These are phyloP conservation scores for Talaromyces adpressus DNA, from an alignment of 495 filamentous ascomycete genomes.

Conservation along the genomic window DNA sequence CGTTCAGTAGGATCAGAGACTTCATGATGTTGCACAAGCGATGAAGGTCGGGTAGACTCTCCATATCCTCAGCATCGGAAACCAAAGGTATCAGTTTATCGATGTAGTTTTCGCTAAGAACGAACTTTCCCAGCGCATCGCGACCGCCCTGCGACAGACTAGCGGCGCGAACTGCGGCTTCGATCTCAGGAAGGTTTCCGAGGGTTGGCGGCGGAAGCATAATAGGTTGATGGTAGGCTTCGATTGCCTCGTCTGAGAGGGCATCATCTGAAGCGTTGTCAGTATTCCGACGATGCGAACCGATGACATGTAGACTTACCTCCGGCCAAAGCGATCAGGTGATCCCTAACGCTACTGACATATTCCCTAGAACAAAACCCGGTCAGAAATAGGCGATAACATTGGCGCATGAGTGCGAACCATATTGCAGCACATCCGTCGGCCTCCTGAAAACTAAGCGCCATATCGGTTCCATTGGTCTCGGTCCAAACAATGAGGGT, in stretches of 20 bases:
- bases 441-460: slow-evolving; percentile 94
- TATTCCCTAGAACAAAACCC: slow-evolving; percentile 64
- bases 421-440: slow-evolving; percentile 92
- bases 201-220: slow-evolving; percentile 72
- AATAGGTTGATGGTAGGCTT: slow-evolving; percentile 56
- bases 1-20: slow-evolving; percentile 86
- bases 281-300: slow-evolving; percentile 3
- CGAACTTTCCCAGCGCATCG: slow-evolving; percentile 82
- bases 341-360: slow-evolving; percentile 74
- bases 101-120: slow-evolving; percentile 81
- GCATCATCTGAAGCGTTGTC: slow-evolving; percentile 60
- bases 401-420: slow-evolving; percentile 37
- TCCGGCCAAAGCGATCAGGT: slow-evolving; percentile 46
- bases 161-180: slow-evolving; percentile 69
- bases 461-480: slow-evolving; percentile 83
- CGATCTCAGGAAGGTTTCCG: slow-evolving; percentile 72
- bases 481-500: slow-evolving; percentile 99
- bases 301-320: slow-evolving; percentile 26
- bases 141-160: slow-evolving; percentile 68
- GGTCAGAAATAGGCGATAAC: slow-evolving; percentile 12
- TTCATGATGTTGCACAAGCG: slow-evolving; percentile 98
- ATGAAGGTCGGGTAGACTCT: slow-evolving; percentile 79
- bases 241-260: slow-evolving; percentile 80
- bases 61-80: slow-evolving; percentile 79
- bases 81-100: slow-evolving; percentile 79